These are phyloP conservation scores for Detonula confervacea DNA, from an alignment of 352 stramenopile genomes.

Conservation along the genomic window DNA sequence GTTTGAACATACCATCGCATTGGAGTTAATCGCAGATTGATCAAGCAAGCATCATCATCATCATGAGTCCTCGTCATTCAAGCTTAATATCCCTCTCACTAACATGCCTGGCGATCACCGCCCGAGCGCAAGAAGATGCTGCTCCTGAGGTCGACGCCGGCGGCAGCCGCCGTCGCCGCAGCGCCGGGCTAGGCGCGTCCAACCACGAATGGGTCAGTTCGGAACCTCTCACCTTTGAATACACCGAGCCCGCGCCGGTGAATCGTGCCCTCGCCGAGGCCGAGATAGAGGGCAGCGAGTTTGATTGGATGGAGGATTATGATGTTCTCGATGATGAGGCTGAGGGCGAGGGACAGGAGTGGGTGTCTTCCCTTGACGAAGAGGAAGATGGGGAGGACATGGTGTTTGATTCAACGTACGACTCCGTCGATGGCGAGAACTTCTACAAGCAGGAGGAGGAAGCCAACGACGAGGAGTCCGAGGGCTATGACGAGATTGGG, in stretches of 20 bases:
- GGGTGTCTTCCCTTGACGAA: not conserved
- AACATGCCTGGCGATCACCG: not conserved
- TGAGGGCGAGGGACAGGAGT: not conserved
- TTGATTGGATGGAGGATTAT: not conserved
- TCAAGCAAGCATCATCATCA: too few relatives aligned
- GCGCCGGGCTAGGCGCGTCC: not conserved
- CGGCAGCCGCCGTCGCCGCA: not conserved
- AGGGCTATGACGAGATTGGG: conserved; percentile 1
- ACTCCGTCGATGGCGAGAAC: not conserved
- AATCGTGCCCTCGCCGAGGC: not conserved
- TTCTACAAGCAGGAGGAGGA: not conserved
- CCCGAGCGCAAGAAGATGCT: not conserved
- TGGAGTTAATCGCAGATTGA: too few relatives aligned
- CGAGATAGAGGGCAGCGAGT: not conserved
- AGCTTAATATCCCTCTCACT: not conserved
- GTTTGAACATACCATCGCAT: too few relatives aligned
- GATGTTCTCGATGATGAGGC: not conserved
- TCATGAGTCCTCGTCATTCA: too few relatives aligned
- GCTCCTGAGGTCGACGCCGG: too few relatives aligned
- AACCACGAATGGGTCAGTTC: conserved; percentile 5
- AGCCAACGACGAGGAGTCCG: not conserved
- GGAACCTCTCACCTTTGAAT: conserved; percentile 6
- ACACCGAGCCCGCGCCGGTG: not conserved
- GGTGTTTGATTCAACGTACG: not conserved
- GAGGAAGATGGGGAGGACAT: not conserved